Evolutionary conservation across 805 yeast genomes (phyloP), one percentile per base, ranked within the genome.

Genomic region (Suhomyces pyralidae): DNA sequence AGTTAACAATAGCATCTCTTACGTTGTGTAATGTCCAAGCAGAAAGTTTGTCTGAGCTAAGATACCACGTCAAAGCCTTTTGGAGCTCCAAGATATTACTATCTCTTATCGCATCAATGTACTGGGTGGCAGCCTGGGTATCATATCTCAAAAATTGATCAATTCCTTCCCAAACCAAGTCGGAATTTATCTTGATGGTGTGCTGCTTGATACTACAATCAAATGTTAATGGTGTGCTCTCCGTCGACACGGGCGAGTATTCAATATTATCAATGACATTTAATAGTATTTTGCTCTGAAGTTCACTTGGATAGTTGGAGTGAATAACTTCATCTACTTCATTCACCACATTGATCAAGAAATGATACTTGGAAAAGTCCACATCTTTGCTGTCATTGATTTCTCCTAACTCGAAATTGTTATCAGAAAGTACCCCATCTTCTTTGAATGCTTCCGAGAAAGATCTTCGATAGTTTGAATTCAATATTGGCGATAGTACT

Each of bases 261-360:
- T 73, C 76, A 3, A 56, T 46, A 55, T 73, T 75, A 55, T 75
- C 80, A 20, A 75, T 63, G 1, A 75, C 58, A 1, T 70, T 71
- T n/a, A 73, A 52, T 14, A 71, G 50, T 19, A 70, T 61, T 40
- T 68, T 65, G 44, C 62, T 60, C 40, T 61, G 58, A 10, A 60
- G 49, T 20, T 46, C 50, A n/a, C 54, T 52, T 7, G 63, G 55
- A 42, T 55, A 43, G 25, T 14, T 49, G 7, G 45, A 4, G 34
- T 54, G 57, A 36, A 55, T 49, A 24, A 53, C 49, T 5, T 53
- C 46, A 6, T 62, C 55, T 17, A 65, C 51, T 19, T 62, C 61
- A 12, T 57, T 50, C 9, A 67, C 58, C n/a, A 68, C 65, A 51
- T 54, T 51, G 10, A 68, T 51, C 38, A 55, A 59, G 50, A 61